Base-by-base conservation (phyloP, 331 rosid species). In the Pyracantha coccinea region DNA sequence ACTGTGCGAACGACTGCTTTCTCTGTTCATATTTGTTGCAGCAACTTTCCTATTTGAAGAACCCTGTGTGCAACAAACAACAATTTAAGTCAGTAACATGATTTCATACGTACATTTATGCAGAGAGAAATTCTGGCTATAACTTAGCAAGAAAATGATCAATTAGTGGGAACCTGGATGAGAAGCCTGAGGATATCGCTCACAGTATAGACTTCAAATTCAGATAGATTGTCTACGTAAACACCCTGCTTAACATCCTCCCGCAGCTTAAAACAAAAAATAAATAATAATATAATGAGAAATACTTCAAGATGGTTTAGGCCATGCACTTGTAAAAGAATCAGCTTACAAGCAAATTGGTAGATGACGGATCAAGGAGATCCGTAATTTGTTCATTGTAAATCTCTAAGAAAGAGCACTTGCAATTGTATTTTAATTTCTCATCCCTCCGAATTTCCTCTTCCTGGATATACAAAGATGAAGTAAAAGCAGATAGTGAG, bases 11-110 rank as follows among this genome's bases (percentile, higher is more conserved):
- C 99, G 89, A 78, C 99, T 95, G 83, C 99, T 95, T 75, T 95
- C 99, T 83, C 99, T 86, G 66, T 95, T 95, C 99, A 95, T 95
- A 66, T 95, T 95, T 55, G 99, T 95, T 28, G 97, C 91, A 59
- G 99, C 97, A 79, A 95, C 99, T 85, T 87, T 95, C 82, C 99
- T 85, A 88, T 95, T 95, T 81, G 95, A 87, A 73, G 97, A 90
- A 61, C 99, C 99, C 99, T 95, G 68, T n/a, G n/a, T n/a, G 68
- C 75, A 76, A 76, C 28, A 80, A 74, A 83, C 73, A 63, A 79
- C 77, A 41, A 57, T 71, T 84, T 62, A 76, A 72, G 75, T 73
- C 59, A 38, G 57, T n/a, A n/a, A 23, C 32, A 6, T 16, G 80
- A 60, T 71, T 64, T 69, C n/a, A 57, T n/a, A 31, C 12, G 54